phyloP scores from a whole-genome alignment of 306 rosid species.

The Carpinus fangiana region DNA sequence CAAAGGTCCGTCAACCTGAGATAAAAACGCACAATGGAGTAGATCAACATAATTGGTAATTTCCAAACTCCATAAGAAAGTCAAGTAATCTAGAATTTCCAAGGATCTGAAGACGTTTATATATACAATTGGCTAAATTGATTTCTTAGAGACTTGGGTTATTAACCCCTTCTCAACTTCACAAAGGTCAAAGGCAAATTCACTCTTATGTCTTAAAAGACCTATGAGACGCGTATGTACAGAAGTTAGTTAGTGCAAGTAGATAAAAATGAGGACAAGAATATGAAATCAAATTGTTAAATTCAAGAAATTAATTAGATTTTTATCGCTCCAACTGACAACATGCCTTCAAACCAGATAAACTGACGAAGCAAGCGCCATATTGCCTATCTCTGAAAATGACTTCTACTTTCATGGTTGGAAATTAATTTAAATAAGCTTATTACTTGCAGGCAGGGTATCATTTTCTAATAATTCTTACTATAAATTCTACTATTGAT shows the following conservation, averaged over 20 bases:
- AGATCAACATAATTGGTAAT: constrained; percentile 4
- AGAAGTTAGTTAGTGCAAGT: neutral
- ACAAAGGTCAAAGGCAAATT: neutral
- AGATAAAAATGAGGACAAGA: neutral
- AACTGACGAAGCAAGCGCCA: neutral
- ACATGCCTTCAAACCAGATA: neutral
- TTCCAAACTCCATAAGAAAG: neutral
- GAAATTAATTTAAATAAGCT: neutral
- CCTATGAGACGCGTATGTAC: neutral
- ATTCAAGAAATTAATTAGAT: neutral
- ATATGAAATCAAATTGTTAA: neutral
- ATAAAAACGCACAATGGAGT: constrained; percentile 16
- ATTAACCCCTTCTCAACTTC: neutral
- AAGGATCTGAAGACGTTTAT: neutral
- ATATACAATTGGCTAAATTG: neutral
- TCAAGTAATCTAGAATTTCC: neutral
- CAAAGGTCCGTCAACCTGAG: constrained; percentile 63
- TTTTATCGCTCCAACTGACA: neutral
- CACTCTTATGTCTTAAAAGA: neutral
- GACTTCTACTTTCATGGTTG: neutral
- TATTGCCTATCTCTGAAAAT: neutral
- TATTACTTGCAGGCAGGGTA: neutral
- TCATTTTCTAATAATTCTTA: neutral
- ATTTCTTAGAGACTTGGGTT: neutral
- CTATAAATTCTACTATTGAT: neutral